Conservation (phyloP, 2,329 filamentous ascomycete genomes). For the Ceratocystis ficicola region DNA sequence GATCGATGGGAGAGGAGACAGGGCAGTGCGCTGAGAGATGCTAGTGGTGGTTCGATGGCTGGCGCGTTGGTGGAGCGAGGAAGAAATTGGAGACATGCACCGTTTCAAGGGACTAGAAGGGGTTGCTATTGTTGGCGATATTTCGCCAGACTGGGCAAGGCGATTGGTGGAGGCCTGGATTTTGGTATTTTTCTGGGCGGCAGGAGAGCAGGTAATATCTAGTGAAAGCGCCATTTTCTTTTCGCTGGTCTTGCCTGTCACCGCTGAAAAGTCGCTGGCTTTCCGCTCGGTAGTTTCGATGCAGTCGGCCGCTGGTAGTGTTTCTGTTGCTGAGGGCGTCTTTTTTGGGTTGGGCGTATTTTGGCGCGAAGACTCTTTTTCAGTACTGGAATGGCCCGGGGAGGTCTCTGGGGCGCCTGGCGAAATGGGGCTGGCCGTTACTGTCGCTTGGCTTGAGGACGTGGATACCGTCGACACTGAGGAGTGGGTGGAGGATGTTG, state of each 20-base stretch:
- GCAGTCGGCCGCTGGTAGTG: not conserved
- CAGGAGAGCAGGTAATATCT: not conserved
- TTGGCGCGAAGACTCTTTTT: not conserved
- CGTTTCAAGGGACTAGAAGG: conserved; percentile 15
- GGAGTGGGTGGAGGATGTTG: conserved; percentile 29
- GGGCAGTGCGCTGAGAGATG: conserved; percentile 42
- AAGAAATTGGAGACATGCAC: conserved; percentile 24
- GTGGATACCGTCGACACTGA: conserved; percentile 25
- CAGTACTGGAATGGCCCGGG: not conserved
- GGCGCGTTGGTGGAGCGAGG: conserved; percentile 28
- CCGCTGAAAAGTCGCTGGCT: not conserved
- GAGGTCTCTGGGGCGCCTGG: not conserved
- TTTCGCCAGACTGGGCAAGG: not conserved
- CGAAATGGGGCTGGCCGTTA: conserved; percentile 5
- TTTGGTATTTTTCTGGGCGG: not conserved
- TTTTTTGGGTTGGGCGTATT: not conserved
- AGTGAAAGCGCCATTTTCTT: not conserved
- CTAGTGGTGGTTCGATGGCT: conserved; percentile 45
- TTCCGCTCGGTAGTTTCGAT: not conserved
- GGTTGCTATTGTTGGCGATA: not conserved
- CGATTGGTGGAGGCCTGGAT: not conserved
- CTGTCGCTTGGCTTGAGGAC: conserved; percentile 30
- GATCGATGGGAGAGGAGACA: conserved; percentile 56
- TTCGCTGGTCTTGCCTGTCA: not conserved
- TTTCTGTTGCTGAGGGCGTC: conserved; percentile 15